Evolutionary conservation across 2,329 filamentous ascomycete genomes (phyloP).

Genomic region (Penicillium sp.): DNA sequence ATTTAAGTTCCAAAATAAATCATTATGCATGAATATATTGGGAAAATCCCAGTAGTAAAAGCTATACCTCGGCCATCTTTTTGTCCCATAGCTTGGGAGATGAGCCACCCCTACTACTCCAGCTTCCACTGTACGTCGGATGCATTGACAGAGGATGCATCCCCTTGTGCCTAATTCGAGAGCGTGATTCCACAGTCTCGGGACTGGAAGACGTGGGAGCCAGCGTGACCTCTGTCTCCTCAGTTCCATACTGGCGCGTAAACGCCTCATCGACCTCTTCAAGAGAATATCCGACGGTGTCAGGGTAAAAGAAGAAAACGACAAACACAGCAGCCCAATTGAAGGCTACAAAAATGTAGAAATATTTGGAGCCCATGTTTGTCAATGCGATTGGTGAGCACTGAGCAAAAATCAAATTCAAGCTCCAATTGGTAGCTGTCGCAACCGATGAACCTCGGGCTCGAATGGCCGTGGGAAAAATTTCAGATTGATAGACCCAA

Average conservation of each 20-base stretch:
- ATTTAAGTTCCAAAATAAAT: neutral
- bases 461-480: constrained; percentile 51
- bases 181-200: constrained; percentile 8
- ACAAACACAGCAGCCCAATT: constrained; percentile 48
- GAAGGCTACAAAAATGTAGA: constrained; percentile 55
- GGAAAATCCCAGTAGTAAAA: neutral
- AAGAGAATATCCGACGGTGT: constrained; percentile 36
- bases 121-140: constrained; percentile 18
- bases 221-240: constrained; percentile 2
- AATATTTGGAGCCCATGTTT: constrained; percentile 53
- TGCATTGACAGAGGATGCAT: constrained; percentile 29
- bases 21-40: neutral
- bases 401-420: constrained; percentile 55
- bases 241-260: neutral
- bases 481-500: constrained; percentile 53
- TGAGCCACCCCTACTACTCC: constrained; percentile 16
- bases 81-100: constrained; percentile 17
- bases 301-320: constrained; percentile 40
- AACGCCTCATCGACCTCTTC: constrained; percentile 40
- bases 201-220: neutral
- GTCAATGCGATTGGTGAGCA: constrained; percentile 53
- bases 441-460: constrained; percentile 49
- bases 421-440: constrained; percentile 52
- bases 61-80: constrained; percentile 10
- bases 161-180: constrained; percentile 21